Evolutionary conservation across 2,329 filamentous ascomycete genomes (phyloP).

Genomic region (Hymenoscyphus infarciens): DNA sequence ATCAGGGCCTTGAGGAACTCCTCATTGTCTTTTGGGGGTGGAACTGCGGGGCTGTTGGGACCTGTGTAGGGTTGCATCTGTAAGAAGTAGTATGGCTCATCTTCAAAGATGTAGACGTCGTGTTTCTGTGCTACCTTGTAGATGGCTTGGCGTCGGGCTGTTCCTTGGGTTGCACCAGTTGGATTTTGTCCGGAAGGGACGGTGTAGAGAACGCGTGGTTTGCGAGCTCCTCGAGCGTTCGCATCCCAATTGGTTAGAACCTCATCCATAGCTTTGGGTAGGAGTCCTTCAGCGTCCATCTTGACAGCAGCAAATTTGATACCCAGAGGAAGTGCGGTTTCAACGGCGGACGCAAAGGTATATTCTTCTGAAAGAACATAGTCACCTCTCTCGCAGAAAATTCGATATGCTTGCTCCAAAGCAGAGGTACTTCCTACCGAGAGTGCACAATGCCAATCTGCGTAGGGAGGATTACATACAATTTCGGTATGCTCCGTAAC

Average conservation of each 20-base stretch:
- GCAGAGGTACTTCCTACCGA: conserved; percentile 83
- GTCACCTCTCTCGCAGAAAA: conserved; percentile 75
- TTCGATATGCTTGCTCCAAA: conserved; percentile 77
- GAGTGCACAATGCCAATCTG: conserved; percentile 83
- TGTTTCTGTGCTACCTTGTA: conserved; percentile 68
- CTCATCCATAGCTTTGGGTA: conserved; percentile 58
- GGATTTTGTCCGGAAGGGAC: conserved; percentile 74
- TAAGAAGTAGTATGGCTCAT: conserved; percentile 74
- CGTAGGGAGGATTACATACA: conserved; percentile 79
- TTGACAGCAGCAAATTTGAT: conserved; percentile 56
- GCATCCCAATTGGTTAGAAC: conserved; percentile 64
- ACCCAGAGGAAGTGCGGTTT: conserved; percentile 61
- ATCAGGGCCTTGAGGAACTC: conserved; percentile 72
- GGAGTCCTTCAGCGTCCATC: conserved; percentile 64
- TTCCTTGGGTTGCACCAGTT: conserved; percentile 66
- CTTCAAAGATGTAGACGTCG: conserved; percentile 67
- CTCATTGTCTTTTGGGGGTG: conserved; percentile 58
- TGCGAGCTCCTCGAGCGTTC: conserved; percentile 51
- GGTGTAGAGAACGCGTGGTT: conserved; percentile 66
- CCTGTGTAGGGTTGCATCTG: conserved; percentile 59
- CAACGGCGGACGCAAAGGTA: conserved; percentile 73
- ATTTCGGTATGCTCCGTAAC: conserved; percentile 95
- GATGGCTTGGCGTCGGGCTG: conserved; percentile 55
- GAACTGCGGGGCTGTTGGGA: conserved; percentile 40
- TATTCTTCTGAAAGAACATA: conserved; percentile 84